phyloP scores from a whole-genome alignment of 106 monocot genomes.

The Acorus gramineus region DNA sequence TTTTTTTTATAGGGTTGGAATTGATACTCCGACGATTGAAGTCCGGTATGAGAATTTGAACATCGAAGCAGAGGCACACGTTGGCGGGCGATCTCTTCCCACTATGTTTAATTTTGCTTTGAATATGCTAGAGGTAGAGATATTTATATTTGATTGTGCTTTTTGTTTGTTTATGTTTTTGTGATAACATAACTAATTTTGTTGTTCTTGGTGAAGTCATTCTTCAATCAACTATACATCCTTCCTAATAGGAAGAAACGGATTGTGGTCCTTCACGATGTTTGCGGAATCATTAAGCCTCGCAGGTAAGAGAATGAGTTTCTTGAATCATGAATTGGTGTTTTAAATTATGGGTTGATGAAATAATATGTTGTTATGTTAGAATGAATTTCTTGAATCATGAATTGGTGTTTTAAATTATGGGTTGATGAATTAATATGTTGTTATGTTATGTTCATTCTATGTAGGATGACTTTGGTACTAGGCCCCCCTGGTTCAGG shows the following conservation, averaged over 20 bases:
- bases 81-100: slow-evolving; percentile 36
- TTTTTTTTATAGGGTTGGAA: slow-evolving; percentile 38
- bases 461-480: slow-evolving; percentile 51
- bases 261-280: slow-evolving; percentile 28
- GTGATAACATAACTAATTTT: neutral
- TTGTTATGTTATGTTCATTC: too few relatives aligned
- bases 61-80: slow-evolving; percentile 38
- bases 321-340: too few relatives aligned
- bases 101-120: slow-evolving; percentile 30
- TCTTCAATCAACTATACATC: slow-evolving; percentile 29
- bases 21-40: slow-evolving; percentile 63
- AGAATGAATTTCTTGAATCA: neutral
- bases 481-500: slow-evolving; percentile 70
- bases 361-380: too few relatives aligned
- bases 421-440: too few relatives aligned
- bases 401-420: too few relatives aligned
- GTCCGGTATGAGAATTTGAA: slow-evolving; percentile 53
- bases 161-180: neutral
- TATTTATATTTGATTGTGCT: neutral
- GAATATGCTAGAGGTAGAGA: slow-evolving; percentile 25
- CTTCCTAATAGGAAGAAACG: slow-evolving; percentile 37
- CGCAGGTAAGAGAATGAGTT: slow-evolving; percentile 19
- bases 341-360: too few relatives aligned
- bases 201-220: slow-evolving; percentile 8
- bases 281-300: slow-evolving; percentile 55